Percentiles rank a stretch among this genome's conserved stretches.
These are phyloP conservation scores for Silybum marianum DNA, from an alignment of 129 eudicot species.

Conservation along the genomic window DNA sequence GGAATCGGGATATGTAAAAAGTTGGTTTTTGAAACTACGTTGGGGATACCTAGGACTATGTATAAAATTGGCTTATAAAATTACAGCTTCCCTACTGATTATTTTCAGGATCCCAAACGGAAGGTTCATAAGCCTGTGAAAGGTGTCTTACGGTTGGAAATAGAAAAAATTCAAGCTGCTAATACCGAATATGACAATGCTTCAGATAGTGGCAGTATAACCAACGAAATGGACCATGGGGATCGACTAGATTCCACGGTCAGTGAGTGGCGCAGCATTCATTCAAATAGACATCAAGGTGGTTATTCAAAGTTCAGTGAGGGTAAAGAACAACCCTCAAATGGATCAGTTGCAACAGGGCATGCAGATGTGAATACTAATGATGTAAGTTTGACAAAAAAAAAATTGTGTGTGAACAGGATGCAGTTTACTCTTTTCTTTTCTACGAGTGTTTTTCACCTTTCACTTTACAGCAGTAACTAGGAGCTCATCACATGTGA, in stretches of 20 bases:
- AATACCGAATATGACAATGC: constrained; percentile 66
- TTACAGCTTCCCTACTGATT: not conserved
- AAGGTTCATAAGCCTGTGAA: constrained; percentile 98
- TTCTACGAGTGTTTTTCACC: not conserved
- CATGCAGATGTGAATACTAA: constrained; percentile 49
- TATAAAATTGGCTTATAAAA: not conserved
- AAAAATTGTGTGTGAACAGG: not conserved
- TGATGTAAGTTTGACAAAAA: constrained; percentile 71
- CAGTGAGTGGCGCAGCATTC: constrained; percentile 46
- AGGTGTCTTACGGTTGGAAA: constrained; percentile 87
- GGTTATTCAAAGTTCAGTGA: constrained; percentile 39
- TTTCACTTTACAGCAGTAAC: constrained; percentile 6
- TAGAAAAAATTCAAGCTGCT: constrained; percentile 85
- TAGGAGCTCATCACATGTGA: not conserved
- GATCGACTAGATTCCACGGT: constrained; percentile 51
- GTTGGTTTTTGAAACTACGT: not conserved
- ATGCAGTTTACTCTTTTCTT: not conserved
- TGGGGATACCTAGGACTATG: not conserved
- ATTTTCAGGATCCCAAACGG: constrained; percentile 86
- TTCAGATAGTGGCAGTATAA: constrained; percentile 60
- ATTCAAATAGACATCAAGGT: constrained; percentile 51
- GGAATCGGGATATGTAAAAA: not conserved
- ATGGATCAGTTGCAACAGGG: constrained; percentile 56
- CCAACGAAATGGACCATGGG: constrained; percentile 62
- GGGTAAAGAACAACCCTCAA: constrained; percentile 57